Base-by-base conservation (phyloP, 805 yeast species). In the Pichia cephalocereana region DNA sequence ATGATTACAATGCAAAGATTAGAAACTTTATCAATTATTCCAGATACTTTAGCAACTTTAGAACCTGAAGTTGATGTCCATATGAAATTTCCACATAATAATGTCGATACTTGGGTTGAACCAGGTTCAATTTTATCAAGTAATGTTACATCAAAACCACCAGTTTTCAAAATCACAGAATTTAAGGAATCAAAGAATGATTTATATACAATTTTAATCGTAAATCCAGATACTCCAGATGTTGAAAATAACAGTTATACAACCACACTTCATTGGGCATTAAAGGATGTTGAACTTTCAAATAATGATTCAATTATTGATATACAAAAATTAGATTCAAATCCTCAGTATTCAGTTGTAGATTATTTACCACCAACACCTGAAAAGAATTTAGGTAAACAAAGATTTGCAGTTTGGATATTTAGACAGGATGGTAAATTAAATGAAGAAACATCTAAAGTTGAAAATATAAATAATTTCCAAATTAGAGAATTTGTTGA, bases 191-290 rank as follows among this genome's bases (percentile, higher is more conserved):
- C 71, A 6, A 60, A 55, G n/a, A 62, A 71, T 11, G 79, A 79
- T 51, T 68, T 78, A 47, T 93, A 88, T 68, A 79, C 97, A 0
- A 73, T 90, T 9, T 63, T 91, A 41, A 67, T 93, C 44, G 93
- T 93, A 28, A 90, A 91, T 63, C 96, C 97, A 17, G 99, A 93
- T 66, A 79, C 81, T 41, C 96, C 98, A 15, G 89, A 89, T 59
- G 58, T 86, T 47, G 73, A 65, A 41, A 72, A 67, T 38, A 90
- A 91, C 68, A 66, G 85, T 2, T 91, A 66, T 70, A 72, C 71
- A 47, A 86, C 95, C 3, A 76, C 80, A 4, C 70, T 93, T 52
- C 83, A 82, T 56, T 90, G 86, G 76, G 96, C 87, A 2, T 71
- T 90, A 51, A 65, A 76, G 45, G 83, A 91, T 62, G 73, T 90